Base-by-base conservation (phyloP, 2,329 filamentous ascomycete genomes). In the Truncatella angustata region DNA sequence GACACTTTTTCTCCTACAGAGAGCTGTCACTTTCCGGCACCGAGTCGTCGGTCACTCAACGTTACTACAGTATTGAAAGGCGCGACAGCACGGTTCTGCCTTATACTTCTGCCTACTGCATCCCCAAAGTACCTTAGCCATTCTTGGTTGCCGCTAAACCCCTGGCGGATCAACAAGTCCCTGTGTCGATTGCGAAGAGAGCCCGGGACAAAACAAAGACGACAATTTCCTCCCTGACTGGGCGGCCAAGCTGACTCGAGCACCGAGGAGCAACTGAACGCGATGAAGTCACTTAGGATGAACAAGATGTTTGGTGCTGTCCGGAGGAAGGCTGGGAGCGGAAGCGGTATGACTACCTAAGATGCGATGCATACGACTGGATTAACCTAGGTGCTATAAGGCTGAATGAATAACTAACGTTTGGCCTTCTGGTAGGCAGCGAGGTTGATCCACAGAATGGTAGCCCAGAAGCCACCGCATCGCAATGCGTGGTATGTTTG, bases 401-500 rank as follows among this genome's bases (percentile, higher is more conserved):
- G n/a, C n/a, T n/a, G n/a, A n/a, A n/a, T 36, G 30, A 47, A 26
- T 49, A 7, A 26, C n/a, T 39, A 9, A 11, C 21, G 32, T 30
- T 37, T 37, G 23, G 16, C n/a, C 21, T 52, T 55, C 55, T 48
- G 49, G 54, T n/a, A 44, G 40, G 40, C 40, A 44, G 12, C 28
- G 43, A 49, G n/a, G 24, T 23, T 28, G 50, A 48, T 39, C 42
- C 52, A 50, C 48, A 56, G 55, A 35, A 51, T 54, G 84, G 86
- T 62, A 81, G 81, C 12, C 88, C 87, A 50, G 87, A 90, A 70
- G 81, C 77, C 54, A 85, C 81, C 63, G 87, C 83, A 40, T 70
- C 77, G 48, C 79, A 82, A 60, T 86, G 77, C 65, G 85, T 90
- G 70, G 86, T 89, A 81, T 67, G 81, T 72, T 45, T 34, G n/a